Base-by-base conservation (phyloP, 257 asterid genomes). In the Solanum tarapatanum region DNA sequence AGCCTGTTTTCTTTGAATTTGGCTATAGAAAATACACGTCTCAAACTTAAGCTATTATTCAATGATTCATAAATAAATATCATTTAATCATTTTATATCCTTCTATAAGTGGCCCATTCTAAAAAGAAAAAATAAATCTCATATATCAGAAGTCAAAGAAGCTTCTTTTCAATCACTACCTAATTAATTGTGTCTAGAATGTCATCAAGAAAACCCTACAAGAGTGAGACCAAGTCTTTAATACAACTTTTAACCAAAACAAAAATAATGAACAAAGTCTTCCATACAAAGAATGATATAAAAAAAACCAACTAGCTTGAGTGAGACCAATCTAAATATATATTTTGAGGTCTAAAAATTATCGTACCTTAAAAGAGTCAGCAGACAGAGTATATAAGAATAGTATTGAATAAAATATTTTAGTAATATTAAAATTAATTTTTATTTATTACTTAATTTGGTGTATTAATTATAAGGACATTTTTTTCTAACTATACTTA, bases 201-300 rank as follows among this genome's bases (percentile, higher is more conserved):
- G 23, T 39, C 37, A 43, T 76, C 4, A 43, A 79, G 5, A 79
- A 79, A 79, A 24, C 37, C 84, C 24, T 24, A 79, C 26, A 79
- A 45, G 41, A 80, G 41, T 45, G 24, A 28, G 85, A 80, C 85
- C 84, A 80, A 80, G 85, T 80, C 85, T n/a, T 76, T 76, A 76
- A n/a, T 76, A 39, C 84, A 12, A 75, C 0, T 74, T 64, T 37
- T 21, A 37, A 36, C 30, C 55, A 21, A 36, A 75, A 74, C 36
- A 6, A 43, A 43, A 43, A 43, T 43, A 43, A 43, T 43, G 51
- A 43, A 43, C 17, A 55, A n/a, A 39, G 83, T 76, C 33, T 36
- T 36, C 55, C 43, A 5, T 75, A 37, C 23, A 35, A 64, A 75
- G 32, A 36, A 11, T 74, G 48, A 37, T 39, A 36, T n/a, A 1